Evolutionary conservation across 306 rosid genomes (phyloP), one percentile per base, ranked within the genome.

Genomic region (Elaeagnus macrophylla): DNA sequence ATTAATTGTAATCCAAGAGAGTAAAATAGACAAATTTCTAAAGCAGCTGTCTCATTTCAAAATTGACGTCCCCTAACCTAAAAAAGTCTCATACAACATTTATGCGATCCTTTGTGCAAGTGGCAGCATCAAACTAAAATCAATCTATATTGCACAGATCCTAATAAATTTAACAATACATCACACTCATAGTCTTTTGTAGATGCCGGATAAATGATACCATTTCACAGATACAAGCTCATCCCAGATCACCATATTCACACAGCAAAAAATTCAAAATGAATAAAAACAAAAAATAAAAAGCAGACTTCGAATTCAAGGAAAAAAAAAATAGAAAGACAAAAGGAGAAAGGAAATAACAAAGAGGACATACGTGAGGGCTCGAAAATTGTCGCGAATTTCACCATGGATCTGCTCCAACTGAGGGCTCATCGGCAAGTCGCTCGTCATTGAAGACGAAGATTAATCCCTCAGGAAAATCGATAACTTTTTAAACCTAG

Each of bases 331-430:
- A 39, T 14, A 5, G 11, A 9, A 13, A 32, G 59, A 40, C 5
- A 37, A 6, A 39, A 12, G 8, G 48, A 47, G 8, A 63, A 13
- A 36, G 46, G 41, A 8, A 44, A 43, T 18, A 3, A 46, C 2
- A 20, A 18, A 25, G 52, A 36, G 54, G 55, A 66, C 96, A 65
- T 80, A 93, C 99, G 96, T 76, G 12, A 93, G 94, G 54, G 89
- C 87, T 12, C 96, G 99, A 54, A 87, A 80, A 72, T 78, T 53
- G 62, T 93, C 99, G 56, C 74, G 86, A 75, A 93, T 93, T 84
- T 93, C 95, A 18, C 96, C 95, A 46, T 93, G 94, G 94, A 87
- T 93, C 96, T 87, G 99, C 84, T 93, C 99, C 64, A 93, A 76
- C 77, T 87, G 83, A 59, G 96, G 85, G 39, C 62, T 71, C 99